Evolutionary conservation across 352 stramenopile species (phyloP), one percentile per base, ranked within the genome.

Genomic region (Vaucheria bursata): DNA sequence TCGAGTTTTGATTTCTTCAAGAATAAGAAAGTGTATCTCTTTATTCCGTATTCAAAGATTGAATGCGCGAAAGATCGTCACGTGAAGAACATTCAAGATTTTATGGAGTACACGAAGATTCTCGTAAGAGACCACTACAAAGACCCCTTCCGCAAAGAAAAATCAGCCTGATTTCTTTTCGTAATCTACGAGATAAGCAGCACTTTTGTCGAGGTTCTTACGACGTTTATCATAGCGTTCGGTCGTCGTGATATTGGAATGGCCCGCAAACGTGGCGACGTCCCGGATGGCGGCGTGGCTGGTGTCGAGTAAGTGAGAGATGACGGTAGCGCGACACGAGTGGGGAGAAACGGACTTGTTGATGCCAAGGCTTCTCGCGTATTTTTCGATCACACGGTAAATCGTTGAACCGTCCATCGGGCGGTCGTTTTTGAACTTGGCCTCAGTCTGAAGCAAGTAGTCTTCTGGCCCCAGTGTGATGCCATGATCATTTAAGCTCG

Each of bases 291-390:
- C 12, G 45, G 45, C 45, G 12, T 18, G 25, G 12, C 25, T 18
- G 45, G 45, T 59, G 25, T 59, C 45, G 25, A 59, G 45, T 25
- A 59, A 59, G 45, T 59, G 45, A 59, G 45, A 59, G 45, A 59
- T 59, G 12, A 59, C 45, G 45, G 45, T 59, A 25, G 45, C 45
- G 12, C 45, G 45, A 25, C 45, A 59, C 12, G 45, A 59, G 45
- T 59, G 45, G 12, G 45, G 45, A 18, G 45, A 59, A 25, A 59
- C 45, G 12, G 18, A 18, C 45, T 59, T 59, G 25, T 59, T 59
- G 45, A 59, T 59, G 12, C 25, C 45, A 25, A 59, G 45, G 18
- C 12, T 25, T 59, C 45, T 18, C 12, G 45, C 45, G 25, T 59
- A 59, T 25, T 59, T 59, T 59, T 59, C 45, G 25, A 59, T 59